Evolutionary conservation across 2,329 filamentous ascomycete species (phyloP).

Genomic region (Neoascochyta sp.): DNA sequence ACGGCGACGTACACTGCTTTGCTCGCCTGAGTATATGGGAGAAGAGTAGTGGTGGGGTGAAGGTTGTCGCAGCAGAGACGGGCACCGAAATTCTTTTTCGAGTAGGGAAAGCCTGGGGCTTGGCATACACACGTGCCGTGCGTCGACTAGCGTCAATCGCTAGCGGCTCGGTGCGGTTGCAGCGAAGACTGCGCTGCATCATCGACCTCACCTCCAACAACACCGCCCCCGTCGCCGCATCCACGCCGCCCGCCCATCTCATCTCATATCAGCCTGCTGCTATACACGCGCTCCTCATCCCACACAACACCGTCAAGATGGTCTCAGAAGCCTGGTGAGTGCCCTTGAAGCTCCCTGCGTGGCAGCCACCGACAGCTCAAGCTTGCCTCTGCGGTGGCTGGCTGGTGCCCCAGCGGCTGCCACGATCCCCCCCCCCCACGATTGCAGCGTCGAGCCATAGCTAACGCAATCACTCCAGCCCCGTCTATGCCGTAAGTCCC

Average conservation of each 20-base stretch:
- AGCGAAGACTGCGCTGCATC: conserved; percentile 29
- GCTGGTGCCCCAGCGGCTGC: too few species aligned
- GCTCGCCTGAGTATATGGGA: conserved; percentile 24
- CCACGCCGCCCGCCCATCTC: conserved; percentile 30
- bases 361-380: conserved; percentile 34
- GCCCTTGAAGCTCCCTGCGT: conserved; percentile 29
- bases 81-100: conserved; percentile 4
- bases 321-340: conserved; percentile 78
- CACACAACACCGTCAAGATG: conserved; percentile 56
- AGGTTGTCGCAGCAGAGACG: too few species aligned
- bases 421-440: conserved; percentile 1
- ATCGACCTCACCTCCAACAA: conserved; percentile 35
- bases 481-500: conserved; percentile 95
- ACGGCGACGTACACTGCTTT: conserved; percentile 28
- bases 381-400: conserved; percentile 33
- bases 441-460: conserved; percentile 13
- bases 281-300: conserved; percentile 17
- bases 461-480: conserved; percentile 56
- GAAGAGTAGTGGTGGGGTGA: conserved; percentile 9
- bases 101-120: conserved; percentile 4
- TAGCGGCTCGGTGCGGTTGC: conserved; percentile 6
- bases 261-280: conserved; percentile 20
- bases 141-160: conserved; percentile 11
- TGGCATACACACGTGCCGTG: conserved; percentile 17
- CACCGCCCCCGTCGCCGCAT: conserved; percentile 26